Conservation (phyloP, 306 rosid species). For the Quercus engelmannii region DNA sequence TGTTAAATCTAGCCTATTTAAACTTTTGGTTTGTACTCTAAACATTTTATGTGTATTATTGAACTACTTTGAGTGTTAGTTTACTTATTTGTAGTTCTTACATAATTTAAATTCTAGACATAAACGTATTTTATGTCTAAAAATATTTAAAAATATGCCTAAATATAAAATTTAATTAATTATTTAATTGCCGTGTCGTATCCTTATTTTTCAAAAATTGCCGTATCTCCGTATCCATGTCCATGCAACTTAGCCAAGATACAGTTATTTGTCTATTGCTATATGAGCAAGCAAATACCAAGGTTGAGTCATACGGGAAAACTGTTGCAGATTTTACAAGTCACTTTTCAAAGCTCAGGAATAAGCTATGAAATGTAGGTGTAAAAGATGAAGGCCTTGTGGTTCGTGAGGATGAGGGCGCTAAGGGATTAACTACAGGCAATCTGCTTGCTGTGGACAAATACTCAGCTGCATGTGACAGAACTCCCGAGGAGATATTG, state of each 20-base stretch:
- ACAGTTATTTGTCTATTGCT: slow-evolving; percentile 60
- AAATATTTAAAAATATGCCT: too few relatives aligned
- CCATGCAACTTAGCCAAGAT: slow-evolving; percentile 39
- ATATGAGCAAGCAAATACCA: slow-evolving; percentile 20
- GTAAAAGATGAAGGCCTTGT: slow-evolving; percentile 73
- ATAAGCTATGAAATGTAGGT: slow-evolving; percentile 51
- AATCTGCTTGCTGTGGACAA: slow-evolving; percentile 57
- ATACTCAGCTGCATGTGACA: slow-evolving; percentile 43
- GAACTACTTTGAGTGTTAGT: too few relatives aligned
- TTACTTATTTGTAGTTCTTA: too few relatives aligned
- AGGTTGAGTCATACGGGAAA: slow-evolving; percentile 45
- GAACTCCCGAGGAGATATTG: slow-evolving; percentile 65
- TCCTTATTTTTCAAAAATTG: too few relatives aligned
- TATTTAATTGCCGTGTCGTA: too few relatives aligned
- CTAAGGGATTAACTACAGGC: slow-evolving; percentile 42
- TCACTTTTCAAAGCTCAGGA: slow-evolving; percentile 51
- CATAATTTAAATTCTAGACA: too few relatives aligned
- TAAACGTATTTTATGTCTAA: too few relatives aligned
- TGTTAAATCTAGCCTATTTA: too few relatives aligned
- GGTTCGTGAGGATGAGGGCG: slow-evolving; percentile 32
- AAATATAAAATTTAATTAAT: too few relatives aligned
- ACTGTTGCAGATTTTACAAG: slow-evolving; percentile 62
- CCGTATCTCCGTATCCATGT: too few relatives aligned
- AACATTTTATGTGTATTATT: too few relatives aligned
- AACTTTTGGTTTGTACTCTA: too few relatives aligned